Base-by-base conservation (phyloP, 257 asterid genomes). In the Dorcoceras hygrometricum region DNA sequence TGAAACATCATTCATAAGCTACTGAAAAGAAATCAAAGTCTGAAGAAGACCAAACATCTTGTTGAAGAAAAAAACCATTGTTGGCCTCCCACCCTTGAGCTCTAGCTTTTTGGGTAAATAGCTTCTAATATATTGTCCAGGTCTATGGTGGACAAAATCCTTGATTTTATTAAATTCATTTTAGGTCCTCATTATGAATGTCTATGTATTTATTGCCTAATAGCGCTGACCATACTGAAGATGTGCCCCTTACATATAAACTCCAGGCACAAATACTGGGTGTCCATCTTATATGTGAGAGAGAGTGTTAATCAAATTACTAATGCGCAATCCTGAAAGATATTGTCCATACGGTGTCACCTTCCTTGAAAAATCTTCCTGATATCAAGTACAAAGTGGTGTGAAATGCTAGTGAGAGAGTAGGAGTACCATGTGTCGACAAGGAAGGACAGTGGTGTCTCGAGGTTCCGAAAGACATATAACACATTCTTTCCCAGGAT, bases 381-480 rank as follows among this genome's bases (percentile, higher is more conserved):
- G 8, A 4, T 22, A 51, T 19, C 19, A 56, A 66, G n/a, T 46
- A 16, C 18, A 16, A 46, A 9, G 57, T 61, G 11, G 67, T 31
- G 32, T 23, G 31, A 46, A 32, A 59, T 51, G 69, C 65, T 70
- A 11, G 51, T 28, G 43, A 58, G 70, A 34, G 20, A 16, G 43
- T 25, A 34, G 39, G 62, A 16, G 25, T 87, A 92, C 96, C 96
- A 89, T 87, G 77, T 92, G 98, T 58, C 98, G 85, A 70, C 98
- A 92, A 9, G 96, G 98, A 67, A 92, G 97, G 58, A 89, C 93
- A 22, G 98, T 86, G 20, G 97, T 92, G 79, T 92, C 96, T 50
- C 86, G 85, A 20, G 96, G 93, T 78, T 89, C 98, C 10, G 95
- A 82, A 56, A 89, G 98, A 78, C 98, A 92, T 8, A 92, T 80